phyloP scores from a whole-genome alignment of 2,329 filamentous ascomycete species.

The Trichothecium roseum region DNA sequence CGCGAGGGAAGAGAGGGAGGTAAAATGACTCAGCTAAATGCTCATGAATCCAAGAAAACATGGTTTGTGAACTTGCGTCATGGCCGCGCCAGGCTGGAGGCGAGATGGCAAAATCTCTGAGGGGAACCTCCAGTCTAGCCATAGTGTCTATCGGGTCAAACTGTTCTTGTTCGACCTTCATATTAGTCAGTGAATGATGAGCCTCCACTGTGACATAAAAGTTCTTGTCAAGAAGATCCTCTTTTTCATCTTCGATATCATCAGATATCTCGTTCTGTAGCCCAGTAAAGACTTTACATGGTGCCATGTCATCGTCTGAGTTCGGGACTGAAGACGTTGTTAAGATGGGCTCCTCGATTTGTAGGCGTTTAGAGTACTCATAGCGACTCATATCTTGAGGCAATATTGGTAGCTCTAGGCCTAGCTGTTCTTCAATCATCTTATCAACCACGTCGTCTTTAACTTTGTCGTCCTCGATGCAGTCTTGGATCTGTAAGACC shows the following conservation, averaged over 20 bases:
- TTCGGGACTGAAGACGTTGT: no score
- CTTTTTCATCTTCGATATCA: background rate
- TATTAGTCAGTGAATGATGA: slow-evolving; percentile 5
- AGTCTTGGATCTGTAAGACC: background rate
- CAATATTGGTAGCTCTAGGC: no score
- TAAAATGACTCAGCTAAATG: no score
- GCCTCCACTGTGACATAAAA: slow-evolving; percentile 12
- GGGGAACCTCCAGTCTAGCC: slow-evolving; percentile 17
- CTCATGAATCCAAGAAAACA: no score
- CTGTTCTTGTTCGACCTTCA: slow-evolving; percentile 16
- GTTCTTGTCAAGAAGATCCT: slow-evolving; percentile 12
- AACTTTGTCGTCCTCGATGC: background rate
- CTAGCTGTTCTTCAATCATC: no score
- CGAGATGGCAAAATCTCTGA: slow-evolving; percentile 14
- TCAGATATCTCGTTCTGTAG: slow-evolving; percentile 1
- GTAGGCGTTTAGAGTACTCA: no score
- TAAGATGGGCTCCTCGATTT: no score
- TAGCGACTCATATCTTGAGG: no score
- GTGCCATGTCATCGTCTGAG: no score
- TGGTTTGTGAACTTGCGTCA: slow-evolving; percentile 2
- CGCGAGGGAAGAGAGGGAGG: no score
- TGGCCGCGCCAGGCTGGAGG: slow-evolving; percentile 12
- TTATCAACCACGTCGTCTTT: no score
- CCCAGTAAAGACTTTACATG: background rate
- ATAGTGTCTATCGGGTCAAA: slow-evolving; percentile 13